These are phyloP conservation scores for Colletotrichum tropicale DNA, from an alignment of 2,329 filamentous ascomycete species.

Conservation along the genomic window DNA sequence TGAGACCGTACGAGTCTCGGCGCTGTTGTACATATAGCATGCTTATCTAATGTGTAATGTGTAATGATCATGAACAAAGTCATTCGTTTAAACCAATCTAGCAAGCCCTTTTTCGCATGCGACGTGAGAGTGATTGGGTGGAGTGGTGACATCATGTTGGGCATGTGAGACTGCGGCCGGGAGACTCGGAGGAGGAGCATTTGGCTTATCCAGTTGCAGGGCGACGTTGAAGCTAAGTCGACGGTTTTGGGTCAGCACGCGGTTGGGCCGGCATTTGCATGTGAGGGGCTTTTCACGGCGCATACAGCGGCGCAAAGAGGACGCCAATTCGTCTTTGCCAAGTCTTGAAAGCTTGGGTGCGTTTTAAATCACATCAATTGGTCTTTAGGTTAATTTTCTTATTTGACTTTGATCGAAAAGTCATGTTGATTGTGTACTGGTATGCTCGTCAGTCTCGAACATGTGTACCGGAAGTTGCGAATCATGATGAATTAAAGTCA, in stretches of 20 bases:
- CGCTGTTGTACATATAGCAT: not conserved
- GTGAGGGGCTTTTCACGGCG: not conserved
- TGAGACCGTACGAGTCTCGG: not conserved
- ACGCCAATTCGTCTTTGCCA: not conserved
- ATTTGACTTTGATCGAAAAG: not conserved
- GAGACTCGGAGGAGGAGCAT: not conserved
- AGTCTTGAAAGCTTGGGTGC: not conserved
- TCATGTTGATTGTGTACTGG: accelerated
- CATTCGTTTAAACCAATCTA: not conserved
- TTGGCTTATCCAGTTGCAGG: not conserved
- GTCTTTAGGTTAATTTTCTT: not conserved
- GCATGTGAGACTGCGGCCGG: not conserved
- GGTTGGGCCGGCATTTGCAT: not conserved
- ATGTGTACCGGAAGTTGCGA: not conserved
- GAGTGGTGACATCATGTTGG: not conserved
- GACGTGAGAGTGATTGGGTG: not conserved
- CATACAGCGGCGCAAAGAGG: not conserved
- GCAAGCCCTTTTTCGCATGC: not conserved
- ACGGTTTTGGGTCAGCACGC: not conserved
- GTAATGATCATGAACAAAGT: slow-evolving; percentile 6
- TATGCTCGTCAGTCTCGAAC: accelerated
- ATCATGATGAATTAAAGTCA: not conserved
- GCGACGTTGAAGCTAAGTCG: not conserved
- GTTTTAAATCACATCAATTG: not conserved
- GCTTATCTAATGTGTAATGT: slow-evolving; percentile 9